Conservation (phyloP, 106 monocot genomes). For the Allium cepa region DNA sequence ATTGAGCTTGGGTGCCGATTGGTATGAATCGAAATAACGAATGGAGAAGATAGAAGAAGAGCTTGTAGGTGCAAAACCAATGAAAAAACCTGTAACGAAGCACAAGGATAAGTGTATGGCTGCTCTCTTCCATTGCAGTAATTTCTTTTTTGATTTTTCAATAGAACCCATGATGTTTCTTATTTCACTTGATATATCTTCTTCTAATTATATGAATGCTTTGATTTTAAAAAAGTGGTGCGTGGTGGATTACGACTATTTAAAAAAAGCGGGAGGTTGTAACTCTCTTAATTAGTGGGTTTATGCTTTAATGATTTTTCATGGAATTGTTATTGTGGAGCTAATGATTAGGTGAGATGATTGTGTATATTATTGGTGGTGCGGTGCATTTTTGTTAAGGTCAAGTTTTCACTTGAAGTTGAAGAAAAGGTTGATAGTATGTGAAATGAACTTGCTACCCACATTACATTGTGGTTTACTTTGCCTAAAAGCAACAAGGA, state of each 20-base stretch:
- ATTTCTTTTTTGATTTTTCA: slow-evolving; percentile 57
- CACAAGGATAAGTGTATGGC: slow-evolving; percentile 80
- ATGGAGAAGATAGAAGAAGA: slow-evolving; percentile 23
- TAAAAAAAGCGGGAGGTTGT: slow-evolving; percentile 1
- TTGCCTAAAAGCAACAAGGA: too few relatives aligned
- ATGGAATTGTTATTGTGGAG: too few relatives aligned
- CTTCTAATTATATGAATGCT: background rate
- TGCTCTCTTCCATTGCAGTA: slow-evolving; percentile 77
- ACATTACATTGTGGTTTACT: too few relatives aligned
- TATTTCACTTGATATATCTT: background rate
- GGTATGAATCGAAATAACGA: slow-evolving; percentile 1
- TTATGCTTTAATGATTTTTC: too few relatives aligned
- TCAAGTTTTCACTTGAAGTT: too few relatives aligned
- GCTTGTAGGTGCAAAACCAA: slow-evolving; percentile 63
- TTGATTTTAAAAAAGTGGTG: background rate
- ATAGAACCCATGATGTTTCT: slow-evolving; percentile 26
- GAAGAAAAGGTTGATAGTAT: too few relatives aligned
- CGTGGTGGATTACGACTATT: background rate
- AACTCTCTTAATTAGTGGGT: too few relatives aligned
- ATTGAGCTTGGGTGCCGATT: slow-evolving; percentile 6
- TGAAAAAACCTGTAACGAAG: slow-evolving; percentile 89
- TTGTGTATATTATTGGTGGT: too few relatives aligned
- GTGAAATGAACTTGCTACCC: too few relatives aligned
- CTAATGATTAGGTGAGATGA: too few relatives aligned
- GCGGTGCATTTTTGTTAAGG: too few relatives aligned